phyloP scores from a whole-genome alignment of 306 rosid species.

The Begonia masoniana region DNA sequence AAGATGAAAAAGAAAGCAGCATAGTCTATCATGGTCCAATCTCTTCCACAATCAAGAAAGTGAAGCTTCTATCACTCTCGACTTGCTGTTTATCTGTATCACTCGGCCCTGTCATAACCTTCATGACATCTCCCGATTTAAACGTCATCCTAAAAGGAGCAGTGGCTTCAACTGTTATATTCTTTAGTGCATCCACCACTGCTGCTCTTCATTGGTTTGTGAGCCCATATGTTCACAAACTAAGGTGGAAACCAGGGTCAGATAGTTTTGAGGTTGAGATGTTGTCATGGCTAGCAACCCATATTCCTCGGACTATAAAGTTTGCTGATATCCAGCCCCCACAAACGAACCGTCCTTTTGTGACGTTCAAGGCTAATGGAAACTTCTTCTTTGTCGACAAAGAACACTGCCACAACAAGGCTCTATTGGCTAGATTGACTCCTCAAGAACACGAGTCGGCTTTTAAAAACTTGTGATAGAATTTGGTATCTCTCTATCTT shows the following conservation, averaged over 20 bases:
- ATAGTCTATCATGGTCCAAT: conserved; percentile 67
- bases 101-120: conserved; percentile 80
- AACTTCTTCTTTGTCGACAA: conserved; percentile 59
- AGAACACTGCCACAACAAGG: conserved; percentile 79
- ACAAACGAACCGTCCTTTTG: conserved; percentile 68
- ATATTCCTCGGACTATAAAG: conserved; percentile 36
- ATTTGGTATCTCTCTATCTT: not conserved
- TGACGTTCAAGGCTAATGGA: conserved; percentile 73
- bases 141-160: conserved; percentile 92
- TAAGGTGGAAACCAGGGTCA: conserved; percentile 78
- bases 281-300: conserved; percentile 70
- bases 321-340: conserved; percentile 67
- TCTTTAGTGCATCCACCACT: conserved; percentile 66
- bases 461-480: conserved; percentile 48
- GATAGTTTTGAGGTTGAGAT: conserved; percentile 78
- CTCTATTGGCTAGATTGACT: conserved; percentile 63
- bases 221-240: conserved; percentile 73
- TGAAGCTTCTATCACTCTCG: conserved; percentile 81
- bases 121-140: conserved; percentile 85
- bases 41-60: conserved; percentile 74
- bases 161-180: conserved; percentile 68
- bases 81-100: conserved; percentile 94
- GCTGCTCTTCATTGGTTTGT: conserved; percentile 78
- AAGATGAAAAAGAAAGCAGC: conserved; percentile 46
- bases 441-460: conserved; percentile 46